Evolutionary conservation across 345 rosid genomes (phyloP), one percentile per base, ranked within the genome.

Genomic region (Noccaea caerulescens): DNA sequence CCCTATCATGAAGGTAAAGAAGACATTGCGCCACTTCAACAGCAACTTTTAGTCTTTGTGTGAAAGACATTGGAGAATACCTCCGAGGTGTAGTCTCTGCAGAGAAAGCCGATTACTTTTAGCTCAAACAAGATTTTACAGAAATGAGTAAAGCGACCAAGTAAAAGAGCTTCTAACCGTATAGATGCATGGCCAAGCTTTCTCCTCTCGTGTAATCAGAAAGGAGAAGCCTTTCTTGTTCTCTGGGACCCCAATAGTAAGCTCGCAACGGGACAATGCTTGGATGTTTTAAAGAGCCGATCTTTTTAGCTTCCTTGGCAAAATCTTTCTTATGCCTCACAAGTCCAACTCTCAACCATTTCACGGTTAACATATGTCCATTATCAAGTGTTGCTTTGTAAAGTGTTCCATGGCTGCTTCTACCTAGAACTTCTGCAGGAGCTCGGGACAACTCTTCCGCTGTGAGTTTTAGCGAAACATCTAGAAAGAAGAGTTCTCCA

Each of bases 401-500:
- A 1, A 90, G 77, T 53, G 98, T 93, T 68, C 97, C 97, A 76
- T 87, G 97, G 75, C 96, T 93, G 86, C 98, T 89, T 82, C 98
- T 85, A 32, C 98, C 97, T 39, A 93, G 92, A 82, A 93, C 97
- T 84, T 93, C 97, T 3, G 98, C 97, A n/a, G 97, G 97, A 76
- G 98, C 98, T 73, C 90, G 83, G 65, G 97, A 90, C 77, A 93
- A 76, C 72, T 93, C 96, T 81, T 93, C 98, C 16, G 90, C 93
- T 33, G 91, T 93, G 73, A 93, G 87, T 73, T 80, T 77, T 36
- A 89, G 76, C 2, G 96, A 91, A 66, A 86, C 53, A 71, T 91
- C 96, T 37, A 91, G 80, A 72, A 89, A 91, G 82, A 82, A 87
- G 51, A 93, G 81, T 69, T 93, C 97, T 62, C 98, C 98, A 56